Conservation (phyloP, 176 grass and related monocot species). For the Elymus sibiricus region DNA sequence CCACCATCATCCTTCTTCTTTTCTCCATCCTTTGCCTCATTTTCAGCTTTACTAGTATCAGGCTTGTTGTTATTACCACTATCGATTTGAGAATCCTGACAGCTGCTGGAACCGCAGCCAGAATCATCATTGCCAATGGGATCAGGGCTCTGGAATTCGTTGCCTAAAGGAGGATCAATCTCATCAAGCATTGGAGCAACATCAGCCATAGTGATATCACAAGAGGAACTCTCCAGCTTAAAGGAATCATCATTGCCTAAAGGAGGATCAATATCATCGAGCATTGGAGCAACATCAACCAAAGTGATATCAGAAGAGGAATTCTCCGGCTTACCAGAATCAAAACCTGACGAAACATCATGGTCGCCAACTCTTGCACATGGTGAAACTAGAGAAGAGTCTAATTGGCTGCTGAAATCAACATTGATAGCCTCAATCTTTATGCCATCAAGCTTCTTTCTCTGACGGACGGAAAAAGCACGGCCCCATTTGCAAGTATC, state of each 20-base stretch:
- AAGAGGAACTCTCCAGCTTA: conserved; percentile 31
- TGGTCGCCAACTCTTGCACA: conserved; percentile 26
- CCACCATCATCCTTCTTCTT: conserved; percentile 30
- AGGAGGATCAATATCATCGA: conserved; percentile 43
- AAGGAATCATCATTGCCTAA: not conserved
- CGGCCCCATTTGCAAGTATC: conserved; percentile 26
- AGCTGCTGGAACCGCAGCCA: conserved; percentile 18
- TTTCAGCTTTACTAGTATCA: conserved; percentile 38
- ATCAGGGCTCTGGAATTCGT: not conserved
- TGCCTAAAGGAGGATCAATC: conserved; percentile 45
- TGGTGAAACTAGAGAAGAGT: conserved; percentile 41
- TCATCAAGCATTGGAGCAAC: conserved; percentile 38
- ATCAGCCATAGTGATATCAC: conserved; percentile 30
- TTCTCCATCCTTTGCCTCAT: conserved; percentile 34
- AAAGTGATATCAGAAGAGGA: conserved; percentile 39
- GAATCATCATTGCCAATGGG: conserved; percentile 6
- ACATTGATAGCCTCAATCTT: conserved; percentile 24
- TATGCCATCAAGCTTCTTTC: conserved; percentile 35
- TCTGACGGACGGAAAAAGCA: conserved; percentile 39
- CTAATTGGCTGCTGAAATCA: not conserved
- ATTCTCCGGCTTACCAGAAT: conserved; percentile 32
- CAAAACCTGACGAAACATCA: conserved; percentile 43
- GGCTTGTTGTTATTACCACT: conserved; percentile 28
- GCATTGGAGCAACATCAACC: conserved; percentile 21
- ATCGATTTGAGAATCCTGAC: conserved; percentile 19